Conservation (phyloP, 176 grass and related monocot genomes). For the Saccharum spontaneum region DNA sequence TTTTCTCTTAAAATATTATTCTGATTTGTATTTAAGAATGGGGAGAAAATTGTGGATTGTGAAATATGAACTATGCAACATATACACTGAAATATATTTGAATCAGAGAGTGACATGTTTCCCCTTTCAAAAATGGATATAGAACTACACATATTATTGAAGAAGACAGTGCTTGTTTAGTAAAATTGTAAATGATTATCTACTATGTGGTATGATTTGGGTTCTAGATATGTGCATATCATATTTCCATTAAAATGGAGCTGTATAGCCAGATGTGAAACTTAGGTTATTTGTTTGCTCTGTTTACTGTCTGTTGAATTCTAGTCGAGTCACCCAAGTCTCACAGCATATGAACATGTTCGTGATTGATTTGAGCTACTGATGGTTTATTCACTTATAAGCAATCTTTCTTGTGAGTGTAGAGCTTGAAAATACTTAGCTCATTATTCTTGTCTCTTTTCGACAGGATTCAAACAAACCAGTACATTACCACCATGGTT, state of each 20-base stretch:
- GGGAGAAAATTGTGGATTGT: neutral
- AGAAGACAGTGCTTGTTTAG: constrained; percentile 19
- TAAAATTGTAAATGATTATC: neutral
- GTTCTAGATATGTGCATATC: constrained; percentile 4
- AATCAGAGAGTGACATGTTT: neutral
- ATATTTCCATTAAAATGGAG: neutral
- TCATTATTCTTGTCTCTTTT: constrained; percentile 10
- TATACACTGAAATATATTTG: neutral
- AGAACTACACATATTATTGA: neutral
- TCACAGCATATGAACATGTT: neutral
- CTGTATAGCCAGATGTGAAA: neutral
- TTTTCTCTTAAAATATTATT: neutral
- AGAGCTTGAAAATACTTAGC: neutral
- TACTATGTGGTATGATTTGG: neutral
- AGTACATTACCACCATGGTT: constrained; percentile 50
- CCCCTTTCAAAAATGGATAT: neutral
- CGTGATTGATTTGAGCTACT: constrained; percentile 18
- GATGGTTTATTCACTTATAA: neutral
- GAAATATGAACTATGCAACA: neutral
- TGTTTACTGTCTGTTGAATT: neutral
- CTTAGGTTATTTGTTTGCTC: neutral
- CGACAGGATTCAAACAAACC: constrained; percentile 37
- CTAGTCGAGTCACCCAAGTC: neutral
- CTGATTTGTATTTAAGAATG: neutral
- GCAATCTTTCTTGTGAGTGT: neutral